Conservation (phyloP, 1,284 basidiomycete genomes). For the Apiotrichum laibachii region DNA sequence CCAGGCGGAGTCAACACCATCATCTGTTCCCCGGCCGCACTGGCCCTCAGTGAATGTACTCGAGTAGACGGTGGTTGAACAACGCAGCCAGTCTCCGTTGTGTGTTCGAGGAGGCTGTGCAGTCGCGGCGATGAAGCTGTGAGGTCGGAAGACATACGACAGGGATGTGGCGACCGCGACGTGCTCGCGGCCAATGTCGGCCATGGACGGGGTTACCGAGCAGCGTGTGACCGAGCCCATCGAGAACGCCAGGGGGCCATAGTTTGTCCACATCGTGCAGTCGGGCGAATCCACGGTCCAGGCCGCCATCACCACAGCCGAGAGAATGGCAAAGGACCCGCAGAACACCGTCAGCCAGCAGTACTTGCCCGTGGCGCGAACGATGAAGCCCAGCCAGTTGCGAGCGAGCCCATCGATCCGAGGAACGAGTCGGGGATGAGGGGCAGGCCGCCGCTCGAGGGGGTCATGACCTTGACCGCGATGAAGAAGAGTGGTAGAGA, state of each 20-base stretch:
- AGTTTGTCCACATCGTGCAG: constrained; percentile 31
- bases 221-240: constrained; percentile 39
- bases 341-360: constrained; percentile 58
- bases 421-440: constrained; percentile 82
- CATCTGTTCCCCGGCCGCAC: too few relatives aligned
- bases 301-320: constrained; percentile 27
- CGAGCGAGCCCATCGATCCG: constrained; percentile 73
- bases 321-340: constrained; percentile 26
- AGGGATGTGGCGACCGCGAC: constrained; percentile 80
- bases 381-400: constrained; percentile 81
- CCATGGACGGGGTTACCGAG: constrained; percentile 77
- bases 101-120: too few relatives aligned
- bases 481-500: constrained; percentile 86
- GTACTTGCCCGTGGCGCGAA: constrained; percentile 76
- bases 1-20: too few relatives aligned
- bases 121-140: too few relatives aligned
- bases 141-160: constrained; percentile 84
- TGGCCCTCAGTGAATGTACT: too few relatives aligned
- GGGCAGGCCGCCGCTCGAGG: constrained; percentile 73
- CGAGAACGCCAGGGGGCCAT: constrained; percentile 20
- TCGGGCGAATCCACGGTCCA: constrained; percentile 56
- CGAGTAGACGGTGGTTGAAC: too few relatives aligned
- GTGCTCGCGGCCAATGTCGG: constrained; percentile 72
- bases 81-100: too few relatives aligned
- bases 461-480: constrained; percentile 69